These are phyloP conservation scores for Amniculicola lignicola DNA, from an alignment of 495 filamentous ascomycete species.

Conservation along the genomic window DNA sequence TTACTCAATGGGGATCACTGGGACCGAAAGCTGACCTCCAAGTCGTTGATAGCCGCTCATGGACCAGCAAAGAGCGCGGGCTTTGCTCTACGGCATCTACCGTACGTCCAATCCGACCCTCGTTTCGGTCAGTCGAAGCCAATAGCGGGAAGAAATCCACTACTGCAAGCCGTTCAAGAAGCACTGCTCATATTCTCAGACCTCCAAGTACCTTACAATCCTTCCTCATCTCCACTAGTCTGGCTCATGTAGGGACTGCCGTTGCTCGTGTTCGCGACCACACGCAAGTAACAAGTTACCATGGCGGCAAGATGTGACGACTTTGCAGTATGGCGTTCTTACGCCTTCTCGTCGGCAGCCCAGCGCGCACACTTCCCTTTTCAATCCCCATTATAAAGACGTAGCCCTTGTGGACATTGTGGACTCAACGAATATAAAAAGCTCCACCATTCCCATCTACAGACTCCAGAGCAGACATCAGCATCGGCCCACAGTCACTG, in stretches of 20 bases:
- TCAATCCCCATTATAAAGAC: no score
- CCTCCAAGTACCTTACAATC: slow-evolving; percentile 1
- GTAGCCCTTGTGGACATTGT: no score
- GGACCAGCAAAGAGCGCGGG: no score
- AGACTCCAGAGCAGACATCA: slow-evolving; percentile 6
- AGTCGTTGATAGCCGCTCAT: not conserved
- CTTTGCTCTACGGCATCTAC: no score
- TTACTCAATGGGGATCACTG: no score
- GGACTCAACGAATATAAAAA: slow-evolving; percentile 10
- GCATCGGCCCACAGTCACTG: not conserved
- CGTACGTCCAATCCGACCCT: no score
- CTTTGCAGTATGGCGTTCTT: slow-evolving; percentile 14
- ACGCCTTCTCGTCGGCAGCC: no score
- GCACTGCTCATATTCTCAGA: not conserved
- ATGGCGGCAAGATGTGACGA: slow-evolving; percentile 8
- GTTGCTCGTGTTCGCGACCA: slow-evolving; percentile 3
- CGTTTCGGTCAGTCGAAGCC: no score
- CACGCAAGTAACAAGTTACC: not conserved
- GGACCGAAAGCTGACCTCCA: not conserved
- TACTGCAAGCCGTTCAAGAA: slow-evolving; percentile 10
- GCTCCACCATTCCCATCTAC: not conserved
- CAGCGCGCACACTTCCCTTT: no score
- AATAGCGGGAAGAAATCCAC: slow-evolving; percentile 4
- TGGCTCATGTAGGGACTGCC: not conserved
- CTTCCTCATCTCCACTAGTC: slow-evolving; percentile 15